These are phyloP conservation scores for Schizophyllum amplum DNA, from an alignment of 1,284 basidiomycete species.

Conservation along the genomic window DNA sequence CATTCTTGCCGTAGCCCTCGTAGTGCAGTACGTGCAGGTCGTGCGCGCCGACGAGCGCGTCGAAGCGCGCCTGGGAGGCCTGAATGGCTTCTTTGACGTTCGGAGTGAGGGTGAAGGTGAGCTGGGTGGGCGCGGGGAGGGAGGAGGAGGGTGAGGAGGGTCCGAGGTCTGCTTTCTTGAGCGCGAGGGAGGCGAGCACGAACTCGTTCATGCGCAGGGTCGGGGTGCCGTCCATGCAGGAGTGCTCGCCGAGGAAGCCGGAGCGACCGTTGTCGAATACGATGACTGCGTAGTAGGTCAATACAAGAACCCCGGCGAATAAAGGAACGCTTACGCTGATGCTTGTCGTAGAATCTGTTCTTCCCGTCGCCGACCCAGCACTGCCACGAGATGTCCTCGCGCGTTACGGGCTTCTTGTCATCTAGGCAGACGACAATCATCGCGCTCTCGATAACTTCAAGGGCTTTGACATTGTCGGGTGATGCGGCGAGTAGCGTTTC, in stretches of 20 bases:
- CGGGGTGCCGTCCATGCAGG: slow-evolving; percentile 94
- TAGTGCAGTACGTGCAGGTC: slow-evolving; percentile 86
- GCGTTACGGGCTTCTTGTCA: slow-evolving; percentile 68
- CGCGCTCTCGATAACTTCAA: slow-evolving; percentile 84
- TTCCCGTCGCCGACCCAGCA: slow-evolving; percentile 91
- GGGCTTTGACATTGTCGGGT: slow-evolving; percentile 52
- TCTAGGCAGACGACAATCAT: slow-evolving; percentile 88
- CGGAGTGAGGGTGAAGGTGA: slow-evolving; percentile 66
- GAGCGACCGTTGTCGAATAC: slow-evolving; percentile 92
- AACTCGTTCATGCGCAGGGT: slow-evolving; percentile 96
- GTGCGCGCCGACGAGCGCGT: slow-evolving; percentile 71
- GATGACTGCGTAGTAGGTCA: no score
- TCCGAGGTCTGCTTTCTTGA: slow-evolving; percentile 73
- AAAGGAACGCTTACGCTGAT: no score
- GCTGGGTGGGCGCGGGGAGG: slow-evolving; percentile 56
- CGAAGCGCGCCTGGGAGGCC: slow-evolving; percentile 60
- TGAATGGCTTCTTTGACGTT: slow-evolving; percentile 48
- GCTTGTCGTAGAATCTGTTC: slow-evolving; percentile 97
- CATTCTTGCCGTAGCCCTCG: slow-evolving; percentile 84
- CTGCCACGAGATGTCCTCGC: slow-evolving; percentile 78
- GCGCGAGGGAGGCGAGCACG: slow-evolving; percentile 70
- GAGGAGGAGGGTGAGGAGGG: slow-evolving; percentile 27
- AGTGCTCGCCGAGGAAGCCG: slow-evolving; percentile 87
- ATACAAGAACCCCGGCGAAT: no score
- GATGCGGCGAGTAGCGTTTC: slow-evolving; percentile 59